A percentile compares a stretch with the other conserved stretches of the same genome.
These are phyloP conservation scores for Colletotrichum siamense DNA, from an alignment of 2,329 filamentous ascomycete species.

Conservation along the genomic window DNA sequence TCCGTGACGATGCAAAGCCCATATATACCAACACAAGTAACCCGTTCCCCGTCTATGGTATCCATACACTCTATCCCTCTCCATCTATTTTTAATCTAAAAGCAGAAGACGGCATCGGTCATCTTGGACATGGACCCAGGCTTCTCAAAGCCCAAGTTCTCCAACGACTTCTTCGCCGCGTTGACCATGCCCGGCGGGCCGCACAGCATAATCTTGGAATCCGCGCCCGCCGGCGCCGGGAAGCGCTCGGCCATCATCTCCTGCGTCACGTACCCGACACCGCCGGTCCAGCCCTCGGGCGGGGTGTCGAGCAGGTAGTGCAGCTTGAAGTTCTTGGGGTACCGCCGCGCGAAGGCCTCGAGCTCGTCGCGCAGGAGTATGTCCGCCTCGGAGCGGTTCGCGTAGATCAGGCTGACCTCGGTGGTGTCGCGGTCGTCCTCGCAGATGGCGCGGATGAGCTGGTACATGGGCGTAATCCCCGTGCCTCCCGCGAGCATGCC, in stretches of 20 bases:
- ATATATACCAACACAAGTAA: not conserved
- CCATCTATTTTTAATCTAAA: slow-evolving; percentile 35
- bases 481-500: slow-evolving; percentile 60
- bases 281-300: slow-evolving; percentile 50
- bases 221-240: slow-evolving; percentile 44
- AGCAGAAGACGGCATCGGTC: slow-evolving; percentile 60
- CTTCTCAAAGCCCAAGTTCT: slow-evolving; percentile 54
- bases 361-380: slow-evolving; percentile 64
- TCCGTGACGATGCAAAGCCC: slow-evolving; percentile 16
- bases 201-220: slow-evolving; percentile 62
- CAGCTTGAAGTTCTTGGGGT: slow-evolving; percentile 59
- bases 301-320: slow-evolving; percentile 60
- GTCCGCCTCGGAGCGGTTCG: slow-evolving; percentile 62
- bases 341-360: slow-evolving; percentile 55
- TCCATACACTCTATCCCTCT: not conserved
- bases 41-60: not conserved
- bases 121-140: slow-evolving; percentile 56
- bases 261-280: slow-evolving; percentile 55
- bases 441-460: slow-evolving; percentile 64
- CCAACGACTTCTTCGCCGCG: slow-evolving; percentile 55
- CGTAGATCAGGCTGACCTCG: slow-evolving; percentile 62
- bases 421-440: slow-evolving; percentile 65
- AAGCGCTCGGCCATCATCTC: slow-evolving; percentile 55
- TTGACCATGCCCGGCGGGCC: slow-evolving; percentile 67
- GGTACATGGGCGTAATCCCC: slow-evolving; percentile 43